Base-by-base conservation (phyloP, 495 filamentous ascomycete genomes). In the Xylaria curta region DNA sequence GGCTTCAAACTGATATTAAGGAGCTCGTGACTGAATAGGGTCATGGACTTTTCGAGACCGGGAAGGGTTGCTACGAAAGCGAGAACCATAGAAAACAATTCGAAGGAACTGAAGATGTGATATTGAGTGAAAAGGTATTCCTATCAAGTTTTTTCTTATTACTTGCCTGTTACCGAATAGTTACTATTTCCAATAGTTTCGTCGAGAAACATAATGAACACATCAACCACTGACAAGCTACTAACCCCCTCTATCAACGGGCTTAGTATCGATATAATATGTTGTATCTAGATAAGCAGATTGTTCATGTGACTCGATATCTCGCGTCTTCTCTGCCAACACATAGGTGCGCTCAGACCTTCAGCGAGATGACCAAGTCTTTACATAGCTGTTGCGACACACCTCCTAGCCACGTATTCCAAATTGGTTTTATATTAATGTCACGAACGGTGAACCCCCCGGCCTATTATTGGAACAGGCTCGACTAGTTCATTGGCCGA, bases 381-480 rank as follows among this genome's bases (percentile, higher is more conserved):
- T 38, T 60, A 60, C 58, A 60, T 38, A 60, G 31, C 58, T 38
- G 58, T 60, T 60, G 58, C 58, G 31, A 60, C 58, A 38, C 54
- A 33, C 54, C 58, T 60, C 10, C 33, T 4, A 10, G 58, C 58
- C 31, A 38, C 33, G 31, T 60, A 60, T 60, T 38, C 21, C 17
- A 60, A 60, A 60, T 60, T 36, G 58, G 38, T 38, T 38, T 33
- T 38, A 60, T 60, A 56, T 21, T 60, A 38, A 38, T 19, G 58
- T 38, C 8, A 31, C 21, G 6, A n/a, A 60, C 5, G 33, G 17
- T 26, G 24, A 56, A 26, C 24, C 28, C 4, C 4, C 4, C 9
- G 58, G 58, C 13, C 58, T 60, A 60, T 60, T 60, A 60, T 38
- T 60, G 33, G 33, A 33, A 38, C 33, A 19, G 33, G 19, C 19